Evolutionary conservation across 1,284 basidiomycete genomes (phyloP).

Genomic region (Tausonia pullulans): DNA sequence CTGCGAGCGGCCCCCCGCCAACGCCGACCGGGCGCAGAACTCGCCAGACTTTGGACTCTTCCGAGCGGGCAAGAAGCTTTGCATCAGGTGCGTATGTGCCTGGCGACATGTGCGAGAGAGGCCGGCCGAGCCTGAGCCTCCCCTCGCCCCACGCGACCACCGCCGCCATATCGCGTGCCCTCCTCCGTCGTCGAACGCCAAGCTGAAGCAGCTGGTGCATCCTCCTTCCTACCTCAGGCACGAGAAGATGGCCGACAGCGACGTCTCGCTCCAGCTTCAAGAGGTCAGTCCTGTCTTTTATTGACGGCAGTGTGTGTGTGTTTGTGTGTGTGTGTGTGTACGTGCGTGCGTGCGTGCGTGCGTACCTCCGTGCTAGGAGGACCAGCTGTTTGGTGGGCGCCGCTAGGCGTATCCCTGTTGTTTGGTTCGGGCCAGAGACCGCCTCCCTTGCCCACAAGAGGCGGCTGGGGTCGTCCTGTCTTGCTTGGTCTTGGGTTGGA

Average conservation of each 20-base stretch:
- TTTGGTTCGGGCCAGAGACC: no score
- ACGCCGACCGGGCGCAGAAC: slow-evolving; percentile 4
- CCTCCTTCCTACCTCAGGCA: slow-evolving; percentile 47
- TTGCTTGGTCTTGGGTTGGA: no score
- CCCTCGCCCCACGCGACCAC: background rate
- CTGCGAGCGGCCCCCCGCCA: slow-evolving; percentile 15
- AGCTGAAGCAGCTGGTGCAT: no score
- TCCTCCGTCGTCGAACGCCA: no score
- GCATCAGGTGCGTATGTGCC: slow-evolving; percentile 24
- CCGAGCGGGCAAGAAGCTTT: slow-evolving; percentile 30
- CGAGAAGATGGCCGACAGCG: slow-evolving; percentile 95
- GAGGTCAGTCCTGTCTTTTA: slow-evolving; percentile 49
- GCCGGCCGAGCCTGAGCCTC: background rate
- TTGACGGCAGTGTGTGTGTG: background rate
- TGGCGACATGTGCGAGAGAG: background rate
- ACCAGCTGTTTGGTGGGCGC: no score
- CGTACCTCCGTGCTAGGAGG: no score
- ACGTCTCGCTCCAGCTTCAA: slow-evolving; percentile 83
- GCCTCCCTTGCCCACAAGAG: no score
- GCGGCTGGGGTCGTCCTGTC: no score
- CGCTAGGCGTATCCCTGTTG: no score
- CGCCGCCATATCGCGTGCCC: no score
- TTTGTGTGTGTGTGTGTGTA: no score
- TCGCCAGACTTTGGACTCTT: slow-evolving; percentile 15
- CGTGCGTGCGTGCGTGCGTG: no score